These are phyloP conservation scores for Leccinum subtestaceum DNA, from an alignment of 768 basidiomycete species.

Conservation along the genomic window DNA sequence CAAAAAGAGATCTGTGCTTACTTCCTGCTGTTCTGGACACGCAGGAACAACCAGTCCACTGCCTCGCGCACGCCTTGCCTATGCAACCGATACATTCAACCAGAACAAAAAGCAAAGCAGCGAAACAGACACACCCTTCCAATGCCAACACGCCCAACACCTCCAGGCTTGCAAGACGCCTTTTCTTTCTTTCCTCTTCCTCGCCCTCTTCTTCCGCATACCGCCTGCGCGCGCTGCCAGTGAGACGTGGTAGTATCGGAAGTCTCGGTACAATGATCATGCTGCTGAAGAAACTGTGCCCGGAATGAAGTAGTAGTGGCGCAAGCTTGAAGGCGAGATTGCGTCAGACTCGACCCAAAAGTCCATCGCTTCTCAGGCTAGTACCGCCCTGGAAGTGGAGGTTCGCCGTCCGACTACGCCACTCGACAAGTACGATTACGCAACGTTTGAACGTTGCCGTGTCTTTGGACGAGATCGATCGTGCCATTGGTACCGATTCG, in stretches of 20 bases:
- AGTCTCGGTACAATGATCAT: slow-evolving; percentile 18
- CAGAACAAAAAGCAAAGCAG: neutral
- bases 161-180: slow-evolving; percentile 72
- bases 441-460: slow-evolving; percentile 12
- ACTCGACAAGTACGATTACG: slow-evolving; percentile 21
- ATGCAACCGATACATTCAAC: neutral
- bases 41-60: slow-evolving; percentile 91
- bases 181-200: slow-evolving; percentile 43
- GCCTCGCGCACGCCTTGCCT: slow-evolving; percentile 89
- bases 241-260: slow-evolving; percentile 29
- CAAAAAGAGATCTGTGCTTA: slow-evolving; percentile 17
- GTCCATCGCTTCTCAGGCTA: slow-evolving; percentile 6
- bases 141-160: slow-evolving; percentile 90
- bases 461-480: slow-evolving; percentile 31
- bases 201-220: slow-evolving; percentile 48
- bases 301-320: slow-evolving; percentile 34
- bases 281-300: slow-evolving; percentile 27
- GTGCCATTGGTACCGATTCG: slow-evolving; percentile 20
- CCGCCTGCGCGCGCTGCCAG: slow-evolving; percentile 50
- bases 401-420: slow-evolving; percentile 26
- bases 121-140: slow-evolving; percentile 63
- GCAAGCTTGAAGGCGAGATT: slow-evolving; percentile 15
- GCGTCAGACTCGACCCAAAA: slow-evolving; percentile 2
- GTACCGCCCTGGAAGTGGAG: slow-evolving; percentile 9
- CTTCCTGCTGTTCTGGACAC: slow-evolving; percentile 88